Base-by-base conservation (phyloP, 2,329 filamentous ascomycete genomes). In the Aspergillus piperis region DNA sequence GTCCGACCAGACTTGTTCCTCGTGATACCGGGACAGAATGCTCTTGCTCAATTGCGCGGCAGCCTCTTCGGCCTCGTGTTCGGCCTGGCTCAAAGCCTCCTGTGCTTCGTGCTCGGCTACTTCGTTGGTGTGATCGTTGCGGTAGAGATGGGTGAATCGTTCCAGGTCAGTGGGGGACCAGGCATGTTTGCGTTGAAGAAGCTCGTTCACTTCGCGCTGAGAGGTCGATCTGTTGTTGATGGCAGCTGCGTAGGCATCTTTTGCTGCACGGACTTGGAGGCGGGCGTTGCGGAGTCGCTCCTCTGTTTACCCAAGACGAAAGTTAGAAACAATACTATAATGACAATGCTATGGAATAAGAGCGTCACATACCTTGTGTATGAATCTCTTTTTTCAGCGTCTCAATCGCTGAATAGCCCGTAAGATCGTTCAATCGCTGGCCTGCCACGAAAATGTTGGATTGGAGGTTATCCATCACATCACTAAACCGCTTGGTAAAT, bases 1-100 rank as follows among this genome's bases (percentile, higher is more conserved):
- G 75, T 99, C 95, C 72, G 91, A 96, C 95, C 95, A 99, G 59
- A 99, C 96, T 80, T 99, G 95, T 80, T 99, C 95, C 79, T 99
- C 95, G 76, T 99, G 95, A 77, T 99, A 99, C 62, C 96, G 87
- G 63, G 90, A 90, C 54, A 97, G 81, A 68, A 98, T 97, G 54
- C 89, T 88, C 63, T 89, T 88, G 73, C 90, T 94, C 57, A 99
- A 81, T 69, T 88, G 85, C 55, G 88, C 86, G 58, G 88, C 86
- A 0, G 92, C 85, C 63, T 90, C 88, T 77, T 96, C 90, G 62
- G 96, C 87, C 62, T 91, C 86, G 48, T 85, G 84, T 79, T 99
- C 95, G 2, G 91, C 88, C 61, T 87, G 84, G 15, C 87, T 87
- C 25, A 98, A 83, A 13, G 84, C 83, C 60, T 90, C 87, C 66